Evolutionary conservation across 768 basidiomycete genomes (phyloP), one percentile per base, ranked within the genome.

Genomic region (Trametes villosa): DNA sequence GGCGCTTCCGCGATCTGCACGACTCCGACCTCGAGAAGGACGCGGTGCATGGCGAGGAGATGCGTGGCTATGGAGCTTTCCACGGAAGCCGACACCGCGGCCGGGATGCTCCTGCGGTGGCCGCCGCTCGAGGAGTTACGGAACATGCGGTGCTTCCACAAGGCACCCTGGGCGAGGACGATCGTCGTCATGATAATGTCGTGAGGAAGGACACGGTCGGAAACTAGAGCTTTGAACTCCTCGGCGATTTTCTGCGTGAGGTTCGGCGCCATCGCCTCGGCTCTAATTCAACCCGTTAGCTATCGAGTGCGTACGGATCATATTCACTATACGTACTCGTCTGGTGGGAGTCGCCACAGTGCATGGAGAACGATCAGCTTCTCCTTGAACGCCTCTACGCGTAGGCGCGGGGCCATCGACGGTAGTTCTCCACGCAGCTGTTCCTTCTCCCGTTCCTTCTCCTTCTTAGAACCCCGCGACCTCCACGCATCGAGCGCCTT

Each of bases 91-190:
- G 60, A 48, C 9, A 31, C 51, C 1, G 62, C 29, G 3, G 63
- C 51, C 1, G 57, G 38, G 3, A 48, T 51, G n/a, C 52, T 50
- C 29, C 51, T 65, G 58, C 53, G 63, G 9, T 67, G 63, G 11
- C 64, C 65, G 42, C 65, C 61, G 5, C 72, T 63, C 41, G 77
- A 64, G 38, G 76, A 66, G 31, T 84, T 81, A 46, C 86, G 88
- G 64, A 87, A 78, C 83, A 92, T 88, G 27, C 90, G 83, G 60
- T 92, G 85, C 63, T 88, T 89, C 90, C 92, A 96, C 13, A 95
- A 79, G 0, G 91, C 90, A 31, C 91, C 89, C 62, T 96, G 84
- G 0, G 87, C 81, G 38, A 94, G 81, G 30, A 91, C 82, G 50
- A 93, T 76, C 12, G 86, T 79, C 69, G 89, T 89, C 57, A 85